phyloP scores from a whole-genome alignment of 2,329 filamentous ascomycete genomes.

The Paecilomyces sp. region DNA sequence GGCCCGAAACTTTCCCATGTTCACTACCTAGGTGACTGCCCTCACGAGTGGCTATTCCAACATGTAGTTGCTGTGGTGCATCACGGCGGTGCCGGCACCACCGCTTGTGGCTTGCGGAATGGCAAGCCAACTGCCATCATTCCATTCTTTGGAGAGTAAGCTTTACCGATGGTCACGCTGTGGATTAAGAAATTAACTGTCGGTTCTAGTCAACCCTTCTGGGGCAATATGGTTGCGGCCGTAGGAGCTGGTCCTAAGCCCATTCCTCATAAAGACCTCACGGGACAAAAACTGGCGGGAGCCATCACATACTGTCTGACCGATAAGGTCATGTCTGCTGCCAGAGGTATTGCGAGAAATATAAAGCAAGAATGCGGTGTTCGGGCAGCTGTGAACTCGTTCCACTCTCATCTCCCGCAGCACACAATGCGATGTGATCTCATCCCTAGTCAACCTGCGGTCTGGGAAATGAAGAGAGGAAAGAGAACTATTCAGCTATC shows the following conservation, averaged over 20 bases:
- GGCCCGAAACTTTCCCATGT: slow-evolving; percentile 30
- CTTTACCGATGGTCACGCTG: background rate
- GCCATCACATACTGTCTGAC: slow-evolving; percentile 27
- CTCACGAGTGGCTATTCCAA: slow-evolving; percentile 54
- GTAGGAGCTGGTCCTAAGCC: slow-evolving; percentile 44
- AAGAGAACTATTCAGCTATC: too few relatives aligned
- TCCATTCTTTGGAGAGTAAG: slow-evolving; percentile 46
- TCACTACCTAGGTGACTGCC: slow-evolving; percentile 48
- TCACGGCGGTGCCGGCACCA: slow-evolving; percentile 54
- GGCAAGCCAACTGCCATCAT: slow-evolving; percentile 49
- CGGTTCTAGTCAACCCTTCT: slow-evolving; percentile 39
- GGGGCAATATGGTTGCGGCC: slow-evolving; percentile 45
- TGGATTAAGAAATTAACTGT: background rate
- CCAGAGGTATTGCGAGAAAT: too few relatives aligned
- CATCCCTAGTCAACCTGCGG: too few relatives aligned
- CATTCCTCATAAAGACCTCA: slow-evolving; percentile 42
- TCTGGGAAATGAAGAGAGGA: too few relatives aligned
- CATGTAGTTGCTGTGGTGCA: slow-evolving; percentile 50
- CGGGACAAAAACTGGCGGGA: slow-evolving; percentile 34
- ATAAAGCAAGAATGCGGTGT: too few relatives aligned
- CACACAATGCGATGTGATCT: too few relatives aligned
- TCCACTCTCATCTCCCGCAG: too few relatives aligned
- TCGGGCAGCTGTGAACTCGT: too few relatives aligned
- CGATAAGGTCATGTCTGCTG: too few relatives aligned
- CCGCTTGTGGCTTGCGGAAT: slow-evolving; percentile 47